A percentile compares a stretch with the other conserved stretches of the same genome.
phyloP scores from a whole-genome alignment of 169 alveolate species.

The Plasmodium fragile region DNA sequence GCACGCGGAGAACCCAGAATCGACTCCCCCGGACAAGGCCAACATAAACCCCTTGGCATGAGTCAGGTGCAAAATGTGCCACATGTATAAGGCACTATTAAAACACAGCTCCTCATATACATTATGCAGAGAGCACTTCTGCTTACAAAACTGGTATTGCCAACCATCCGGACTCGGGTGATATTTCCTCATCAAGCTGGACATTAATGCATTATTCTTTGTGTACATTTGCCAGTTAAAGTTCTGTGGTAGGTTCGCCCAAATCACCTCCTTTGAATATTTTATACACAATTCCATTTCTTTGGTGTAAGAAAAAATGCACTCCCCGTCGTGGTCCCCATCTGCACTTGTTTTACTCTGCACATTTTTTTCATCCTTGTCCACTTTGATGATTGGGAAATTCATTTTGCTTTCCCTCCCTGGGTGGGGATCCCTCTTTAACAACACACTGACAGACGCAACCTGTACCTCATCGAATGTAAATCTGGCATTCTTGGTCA shows the following conservation, averaged over 20 bases:
- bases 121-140: constrained; percentile 26
- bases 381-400: background rate
- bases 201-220: background rate
- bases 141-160: constrained; percentile 4
- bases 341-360: background rate
- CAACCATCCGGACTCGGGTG: constrained; percentile 5
- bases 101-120: constrained; percentile 68
- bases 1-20: constrained; percentile 58
- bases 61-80: constrained; percentile 67
- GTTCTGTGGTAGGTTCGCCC: constrained; percentile 4
- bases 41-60: constrained; percentile 67
- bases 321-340: background rate
- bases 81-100: constrained; percentile 53
- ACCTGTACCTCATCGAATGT: constrained; percentile 63
- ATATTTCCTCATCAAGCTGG: background rate
- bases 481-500: constrained; percentile 73
- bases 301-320: constrained; percentile 25
- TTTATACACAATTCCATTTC: constrained; percentile 18
- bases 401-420: background rate
- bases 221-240: constrained; percentile 32
- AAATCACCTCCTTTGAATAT: constrained; percentile 20
- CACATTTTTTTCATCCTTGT: background rate
- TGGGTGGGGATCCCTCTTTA: background rate
- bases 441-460: constrained; percentile 39
- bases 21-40: constrained; percentile 76